Base-by-base conservation (phyloP, 2,329 filamentous ascomycete genomes). In the Epichloe glyceriae region DNA sequence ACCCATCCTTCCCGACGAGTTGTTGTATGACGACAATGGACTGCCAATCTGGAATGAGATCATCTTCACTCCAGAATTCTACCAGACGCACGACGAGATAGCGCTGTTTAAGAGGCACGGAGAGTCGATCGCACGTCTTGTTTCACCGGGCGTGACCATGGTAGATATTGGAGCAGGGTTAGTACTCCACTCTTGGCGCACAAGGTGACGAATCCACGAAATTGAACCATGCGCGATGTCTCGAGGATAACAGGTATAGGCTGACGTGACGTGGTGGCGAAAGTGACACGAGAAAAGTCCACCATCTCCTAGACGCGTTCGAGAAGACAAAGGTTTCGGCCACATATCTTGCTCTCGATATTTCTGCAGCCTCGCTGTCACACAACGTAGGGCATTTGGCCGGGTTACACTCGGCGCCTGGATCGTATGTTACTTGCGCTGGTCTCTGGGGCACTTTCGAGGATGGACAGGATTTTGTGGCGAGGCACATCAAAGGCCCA, bases 81-180 rank as follows among this genome's bases (percentile, higher is more conserved):
- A 71, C 52, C 69, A 71, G 52, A 69, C 68, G 3, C 62, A 65
- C 33, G 68, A 71, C 37, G 69, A 71, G 57, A 67, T 67, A 19
- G 57, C 54, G 7, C 54, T 71, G 2, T 65, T 71, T 35, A 56
- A 67, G 37, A 50, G 55, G 46, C 58, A 70, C 54, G 67, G 67
- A 6, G 48, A 54, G n/a, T 62, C 67, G 2, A 62, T 71, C 50
- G 64, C 64, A n/a, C 50, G 50, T 17, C 57, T 56, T 12, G 53
- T 67, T 30, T 51, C 60, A 19, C 52, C 58, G 11, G 62, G 62
- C 12, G 60, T 65, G 38, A 66, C 64, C 40, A 60, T 71, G 53
- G 56, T 71, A 50, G 69, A 71, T 52, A 62, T 71, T 30, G 69
- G 69, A 53, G 68, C 68, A 17, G 69, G 69, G 68, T 71, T 57